Evolutionary conservation across 306 rosid genomes (phyloP), one percentile per base, ranked within the genome.

Genomic region (Sicyos baderoa): DNA sequence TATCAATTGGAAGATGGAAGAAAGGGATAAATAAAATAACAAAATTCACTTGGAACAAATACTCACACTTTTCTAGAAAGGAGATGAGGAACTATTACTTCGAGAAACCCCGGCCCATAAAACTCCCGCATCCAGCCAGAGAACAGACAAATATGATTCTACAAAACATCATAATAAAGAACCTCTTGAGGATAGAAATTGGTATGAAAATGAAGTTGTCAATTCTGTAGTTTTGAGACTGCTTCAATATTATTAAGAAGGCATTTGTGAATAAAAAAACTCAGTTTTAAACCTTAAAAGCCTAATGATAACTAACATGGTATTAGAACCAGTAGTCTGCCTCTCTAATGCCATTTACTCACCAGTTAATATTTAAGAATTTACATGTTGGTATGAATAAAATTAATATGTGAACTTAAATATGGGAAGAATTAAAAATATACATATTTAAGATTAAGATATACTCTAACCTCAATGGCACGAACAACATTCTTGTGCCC

Each of bases 41-140:
- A n/a, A 22, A 72, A 19, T 75, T 50, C 80, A 80, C 52, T 9
- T 23, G 25, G 7, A 37, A 25, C 69, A 13, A 62, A 72, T 65
- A 85, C 99, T n/a, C 82, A 90, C 97, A 90, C 96, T 90, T 84
- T 90, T 74, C 84, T 83, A 0, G 95, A 81, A 74, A 94, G 78
- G 77, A 90, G 75, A 71, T 78, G 89, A 69, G 95, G 99, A 76
- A 86, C 97, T 61, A 88, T 68, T 45, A 82, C 80, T 81, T 88
- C 99, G 47, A 94, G 85, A 77, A 94, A 94, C 60, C 94, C 95
- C 67, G 87, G 97, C 72, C 97, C 99, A 67, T 85, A 84, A 78
- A 90, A 84, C 78, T 90, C 99, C 17, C 97, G 85, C 88, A 94
- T 64, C 97, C 96, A 94, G 78, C 91, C 95, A 18, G 89, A 86